phyloP scores from a whole-genome alignment of 2,329 filamentous ascomycete genomes.

The Verticillium zaregamsianum region DNA sequence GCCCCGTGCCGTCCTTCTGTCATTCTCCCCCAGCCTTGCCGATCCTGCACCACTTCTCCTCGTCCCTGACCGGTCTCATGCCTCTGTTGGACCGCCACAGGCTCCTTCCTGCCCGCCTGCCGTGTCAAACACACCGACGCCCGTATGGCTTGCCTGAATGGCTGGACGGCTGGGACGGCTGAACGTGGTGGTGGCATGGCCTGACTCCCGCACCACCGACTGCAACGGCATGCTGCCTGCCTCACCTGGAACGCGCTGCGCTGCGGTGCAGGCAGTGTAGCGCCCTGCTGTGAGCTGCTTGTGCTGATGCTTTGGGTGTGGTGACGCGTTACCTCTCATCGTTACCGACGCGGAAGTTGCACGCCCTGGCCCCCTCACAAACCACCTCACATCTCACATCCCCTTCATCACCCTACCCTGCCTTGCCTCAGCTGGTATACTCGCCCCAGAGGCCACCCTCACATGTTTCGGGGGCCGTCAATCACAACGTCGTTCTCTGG shows the following conservation, averaged over 20 bases:
- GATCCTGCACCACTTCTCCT: constrained; percentile 16
- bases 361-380: background rate
- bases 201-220: background rate
- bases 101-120: background rate
- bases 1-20: constrained; percentile 13
- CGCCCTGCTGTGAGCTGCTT: background rate
- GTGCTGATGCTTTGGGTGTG: background rate
- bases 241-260: background rate
- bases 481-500: background rate
- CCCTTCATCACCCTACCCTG: background rate
- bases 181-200: background rate
- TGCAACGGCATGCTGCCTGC: background rate
- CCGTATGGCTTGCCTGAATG: too few relatives aligned
- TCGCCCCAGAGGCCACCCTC: background rate
- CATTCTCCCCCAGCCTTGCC: constrained; percentile 6
- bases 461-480: background rate
- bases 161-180: background rate
- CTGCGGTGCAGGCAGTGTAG: background rate
- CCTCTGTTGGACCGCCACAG: background rate
- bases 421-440: too few relatives aligned
- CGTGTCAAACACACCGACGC: background rate
- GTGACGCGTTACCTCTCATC: background rate
- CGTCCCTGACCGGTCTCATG: constrained; percentile 16
- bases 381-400: background rate
- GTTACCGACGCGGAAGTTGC: background rate